Evolutionary conservation across 106 monocot genomes (phyloP).

Genomic region (Iris macrosiphon): DNA sequence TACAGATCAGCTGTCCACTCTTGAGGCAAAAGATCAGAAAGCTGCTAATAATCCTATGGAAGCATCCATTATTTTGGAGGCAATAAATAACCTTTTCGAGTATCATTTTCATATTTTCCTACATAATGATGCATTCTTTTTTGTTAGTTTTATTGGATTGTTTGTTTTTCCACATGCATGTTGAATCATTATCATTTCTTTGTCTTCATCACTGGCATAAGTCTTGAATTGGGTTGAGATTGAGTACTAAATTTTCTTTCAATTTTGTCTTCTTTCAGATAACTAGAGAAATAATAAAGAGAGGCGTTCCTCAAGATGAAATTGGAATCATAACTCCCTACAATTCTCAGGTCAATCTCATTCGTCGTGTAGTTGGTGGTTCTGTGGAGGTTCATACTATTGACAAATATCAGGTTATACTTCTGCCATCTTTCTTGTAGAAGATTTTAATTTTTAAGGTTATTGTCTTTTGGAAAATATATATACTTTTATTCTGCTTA

Average conservation of each 20-base stretch:
- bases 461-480: no score
- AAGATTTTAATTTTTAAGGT: not conserved
- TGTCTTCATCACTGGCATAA: no score
- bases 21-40: slow-evolving; percentile 54
- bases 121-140: no score
- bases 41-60: slow-evolving; percentile 64
- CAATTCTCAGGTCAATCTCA: slow-evolving; percentile 83
- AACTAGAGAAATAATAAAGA: slow-evolving; percentile 40
- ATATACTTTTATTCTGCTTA: no score
- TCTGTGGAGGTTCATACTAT: slow-evolving; percentile 87
- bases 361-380: slow-evolving; percentile 32
- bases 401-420: slow-evolving; percentile 89
- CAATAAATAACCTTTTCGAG: slow-evolving; percentile 9
- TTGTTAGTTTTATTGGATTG: no score
- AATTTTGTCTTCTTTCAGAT: slow-evolving; percentile 34
- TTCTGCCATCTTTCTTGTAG: not conserved
- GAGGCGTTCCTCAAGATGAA: slow-evolving; percentile 48
- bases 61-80: slow-evolving; percentile 72
- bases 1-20: slow-evolving; percentile 70
- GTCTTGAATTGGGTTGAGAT: not conserved
- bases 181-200: no score
- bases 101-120: not conserved
- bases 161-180: no score
- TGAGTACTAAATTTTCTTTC: not conserved
- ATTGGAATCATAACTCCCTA: slow-evolving; percentile 94